Base-by-base conservation (phyloP, 257 asterid species). In the Parsonsia alboflavescens region DNA sequence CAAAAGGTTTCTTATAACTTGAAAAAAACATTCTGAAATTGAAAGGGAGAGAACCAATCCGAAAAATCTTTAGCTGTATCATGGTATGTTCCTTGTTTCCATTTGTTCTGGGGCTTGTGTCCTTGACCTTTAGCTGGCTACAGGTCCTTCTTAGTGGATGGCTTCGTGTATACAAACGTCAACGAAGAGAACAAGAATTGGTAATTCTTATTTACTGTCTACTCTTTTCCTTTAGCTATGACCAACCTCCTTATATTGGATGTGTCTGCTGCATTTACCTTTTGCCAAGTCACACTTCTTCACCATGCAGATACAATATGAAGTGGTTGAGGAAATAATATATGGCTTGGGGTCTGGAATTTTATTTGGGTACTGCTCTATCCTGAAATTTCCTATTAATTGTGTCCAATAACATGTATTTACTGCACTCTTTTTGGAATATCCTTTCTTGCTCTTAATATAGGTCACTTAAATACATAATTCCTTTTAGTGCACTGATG, bases 301-400 rank as follows among this genome's bases (percentile, higher is more conserved):
- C 75, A 72, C 72, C 52, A n/a, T 84, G 78, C 91, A 95, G 99
- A 82, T 95, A 92, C 99, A 92, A 70, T 89, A 88, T 78, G 99
- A 92, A 88, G 98, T 95, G 66, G 89, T 95, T 13, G 99, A 95
- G 84, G 99, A 95, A 85, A 87, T 92, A 70, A 92, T 92, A 48
- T 91, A 90, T 56, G 99, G 99, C 75, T 81, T 95, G 84, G 96
- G 91, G 81, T 92, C 99, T 26, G 99, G 99, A 80, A 92, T 92
- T 84, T 82, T 95, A 74, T 95, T 92, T 70, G 99, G 99, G 99
- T 94, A 89, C 61, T 44, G 75, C 62, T 58, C 59, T 70, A 5
- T 71, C 61, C 70, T 68, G 52, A 74, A 56, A 76, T 72, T 46
- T 71, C 66, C 21, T 15, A 19, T 24, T 26, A 39, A 71, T 71